Base-by-base conservation (phyloP, 306 rosid genomes). In the Acacia melanoxylon region DNA sequence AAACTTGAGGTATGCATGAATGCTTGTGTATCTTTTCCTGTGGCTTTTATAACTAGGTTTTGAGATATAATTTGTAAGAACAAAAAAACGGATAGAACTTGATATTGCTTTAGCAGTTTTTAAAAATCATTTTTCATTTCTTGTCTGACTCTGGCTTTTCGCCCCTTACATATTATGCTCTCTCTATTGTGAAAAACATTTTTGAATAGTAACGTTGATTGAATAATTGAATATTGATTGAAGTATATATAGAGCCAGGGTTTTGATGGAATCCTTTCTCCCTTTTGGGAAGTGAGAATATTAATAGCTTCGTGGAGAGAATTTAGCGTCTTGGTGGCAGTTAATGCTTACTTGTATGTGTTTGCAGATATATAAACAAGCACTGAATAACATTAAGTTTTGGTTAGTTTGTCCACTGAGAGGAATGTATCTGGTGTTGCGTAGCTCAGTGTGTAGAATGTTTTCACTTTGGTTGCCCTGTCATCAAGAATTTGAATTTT, bases 1-100 rank as follows among this genome's bases (percentile, higher is more conserved):
- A 94, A 94, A 83, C 94, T 94, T 17, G 98, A 94, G 97, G 98
- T 94, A 89, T 35, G 68, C 16, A 58, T 63, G 27, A 63, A 62
- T 81, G 68, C 82, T 31, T 37, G 48, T 48, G 63, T 72, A 62
- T 65, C 77, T 77, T 74, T 67, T 54, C 83, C 37, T 54, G 27
- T 6, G 41, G 46, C n/a, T 62, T 74, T 48, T 27, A 27, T 22
- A 8, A 15, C 27, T 37, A 27, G 44, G 17, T 25, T 48, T 49
- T 29, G 63, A 29, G 1, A 51, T 31, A n/a, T 17, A 17, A 49
- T 9, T 70, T 72, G 16, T 48, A 24, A 31, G 11, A 31, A 9
- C 19, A 2, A 29, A 25, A 37, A 12, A 71, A 19, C 3, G 9
- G 9, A 25, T 13, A 42, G 48, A 22, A 27, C 77, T 48, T 3